Conservation (phyloP, 2,329 filamentous ascomycete species). For the Leptographium flavum region DNA sequence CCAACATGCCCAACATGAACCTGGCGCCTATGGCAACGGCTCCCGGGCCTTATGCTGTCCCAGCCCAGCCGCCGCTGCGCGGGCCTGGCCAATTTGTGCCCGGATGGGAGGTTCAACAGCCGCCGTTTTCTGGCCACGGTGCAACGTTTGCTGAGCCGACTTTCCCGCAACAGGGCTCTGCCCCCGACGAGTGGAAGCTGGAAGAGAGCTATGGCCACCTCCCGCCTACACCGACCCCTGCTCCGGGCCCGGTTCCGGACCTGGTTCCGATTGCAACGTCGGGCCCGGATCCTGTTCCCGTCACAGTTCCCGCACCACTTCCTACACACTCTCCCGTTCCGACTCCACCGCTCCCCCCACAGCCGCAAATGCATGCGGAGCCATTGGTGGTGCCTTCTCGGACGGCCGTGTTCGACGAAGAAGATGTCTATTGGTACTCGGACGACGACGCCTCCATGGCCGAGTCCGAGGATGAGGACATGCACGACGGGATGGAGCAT, state of each 20-base stretch:
- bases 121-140: no score
- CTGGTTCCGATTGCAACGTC: no score
- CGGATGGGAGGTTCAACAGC: neutral
- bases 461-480: conserved; percentile 45
- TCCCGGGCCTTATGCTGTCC: no score
- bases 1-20: neutral
- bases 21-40: neutral
- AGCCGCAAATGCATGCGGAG: neutral
- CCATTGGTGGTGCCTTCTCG: no score
- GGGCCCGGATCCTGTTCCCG: no score
- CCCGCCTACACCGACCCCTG: no score
- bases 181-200: neutral
- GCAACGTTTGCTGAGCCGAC: no score
- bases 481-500: conserved; percentile 21
- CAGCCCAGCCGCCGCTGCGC: no score
- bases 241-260: no score
- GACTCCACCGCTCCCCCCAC: neutral
- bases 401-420: conserved; percentile 7
- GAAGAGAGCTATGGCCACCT: no score
- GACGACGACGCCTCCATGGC: conserved; percentile 49
- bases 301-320: no score
- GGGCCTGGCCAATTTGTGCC: neutral
- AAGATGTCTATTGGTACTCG: conserved; percentile 32
- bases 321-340: no score
- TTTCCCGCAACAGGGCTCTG: neutral